A percentile compares a stretch with the other conserved stretches of the same genome.
These are phyloP conservation scores for Myrmaecium sp. DNA, from an alignment of 2,329 filamentous ascomycete genomes.

Conservation along the genomic window DNA sequence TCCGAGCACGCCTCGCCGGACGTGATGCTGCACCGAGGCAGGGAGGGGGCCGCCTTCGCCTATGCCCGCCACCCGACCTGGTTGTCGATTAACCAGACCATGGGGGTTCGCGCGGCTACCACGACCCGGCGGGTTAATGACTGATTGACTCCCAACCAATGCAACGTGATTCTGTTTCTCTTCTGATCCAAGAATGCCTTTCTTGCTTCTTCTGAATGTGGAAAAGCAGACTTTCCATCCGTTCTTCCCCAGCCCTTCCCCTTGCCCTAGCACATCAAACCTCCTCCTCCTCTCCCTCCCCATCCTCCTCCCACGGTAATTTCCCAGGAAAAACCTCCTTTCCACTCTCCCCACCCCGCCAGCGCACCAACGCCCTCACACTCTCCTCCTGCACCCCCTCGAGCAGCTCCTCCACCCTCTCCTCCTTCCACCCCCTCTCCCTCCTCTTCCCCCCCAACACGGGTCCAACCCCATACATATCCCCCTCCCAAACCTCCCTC, in stretches of 20 bases:
- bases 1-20: too few species aligned
- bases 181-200: too few species aligned
- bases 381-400: conserved; percentile 9
- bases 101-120: too few species aligned
- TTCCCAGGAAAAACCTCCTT: neutral
- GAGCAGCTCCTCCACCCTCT: conserved; percentile 13
- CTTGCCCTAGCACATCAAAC: conserved; percentile 28
- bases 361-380: neutral
- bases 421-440: conserved; percentile 23
- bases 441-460: conserved; percentile 21
- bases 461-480: conserved; percentile 21
- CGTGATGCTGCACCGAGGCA: too few species aligned
- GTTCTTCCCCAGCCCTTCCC: conserved; percentile 26
- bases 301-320: conserved; percentile 7
- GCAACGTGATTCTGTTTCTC: too few species aligned
- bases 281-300: conserved; percentile 32
- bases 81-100: too few species aligned
- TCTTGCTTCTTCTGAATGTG: too few species aligned
- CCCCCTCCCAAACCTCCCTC: conserved; percentile 22
- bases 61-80: too few species aligned
- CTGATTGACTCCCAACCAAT: too few species aligned
- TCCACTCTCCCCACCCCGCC: conserved; percentile 8
- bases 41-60: too few species aligned
- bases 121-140: too few species aligned
- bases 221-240: too few species aligned